Evolutionary conservation across 2,329 filamentous ascomycete species (phyloP), one percentile per base, ranked within the genome.

Genomic region (Westerdykella ornata): DNA sequence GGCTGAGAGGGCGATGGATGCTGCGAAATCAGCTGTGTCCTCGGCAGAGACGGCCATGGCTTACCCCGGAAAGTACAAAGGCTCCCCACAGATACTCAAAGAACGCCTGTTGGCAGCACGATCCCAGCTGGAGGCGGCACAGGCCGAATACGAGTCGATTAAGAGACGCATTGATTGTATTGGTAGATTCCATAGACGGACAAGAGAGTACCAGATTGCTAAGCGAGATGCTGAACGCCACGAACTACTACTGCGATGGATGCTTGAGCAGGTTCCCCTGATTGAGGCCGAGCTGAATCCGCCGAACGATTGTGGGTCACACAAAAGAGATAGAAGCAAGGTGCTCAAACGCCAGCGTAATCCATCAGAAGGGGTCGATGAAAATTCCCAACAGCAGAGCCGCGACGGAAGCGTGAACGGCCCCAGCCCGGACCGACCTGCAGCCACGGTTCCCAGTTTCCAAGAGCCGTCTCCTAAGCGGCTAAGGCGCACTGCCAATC

Each of bases 41-140:
- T 33, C 31, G 31, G 31, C 31, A 11, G 12, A 33, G 31, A 33
- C 31, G 7, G 12, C 31, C 15, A 47, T 45, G 36, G 8, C 35
- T 26, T 22, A 41, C 14, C 37, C 34, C 14, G 32, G 26, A 3
- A 42, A 43, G 12, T 26, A 40, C n/a, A 46, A 46, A 28, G 38
- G 16, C 48, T 53, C 16, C 48, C 52, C 35, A 56, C 54, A 19
- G 48, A 59, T 19, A 44, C 31, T 33, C 12, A 7, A 12, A 33
- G 5, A 33, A 15, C 12, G 31, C 5, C 16, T 33, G 31, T 33
- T 17, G 16, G 16, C n/a, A 33, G 31, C 31, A 12, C 5, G 31
- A 33, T 33, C 31, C 31, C 5, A 17, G 16, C 31, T 33, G 31
- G 31, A 33, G 31, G 12, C 31, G 31, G 12, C 16, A 14, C 31